Base-by-base conservation (phyloP, 169 alveolate species). In the Eimeria tenella region DNA sequence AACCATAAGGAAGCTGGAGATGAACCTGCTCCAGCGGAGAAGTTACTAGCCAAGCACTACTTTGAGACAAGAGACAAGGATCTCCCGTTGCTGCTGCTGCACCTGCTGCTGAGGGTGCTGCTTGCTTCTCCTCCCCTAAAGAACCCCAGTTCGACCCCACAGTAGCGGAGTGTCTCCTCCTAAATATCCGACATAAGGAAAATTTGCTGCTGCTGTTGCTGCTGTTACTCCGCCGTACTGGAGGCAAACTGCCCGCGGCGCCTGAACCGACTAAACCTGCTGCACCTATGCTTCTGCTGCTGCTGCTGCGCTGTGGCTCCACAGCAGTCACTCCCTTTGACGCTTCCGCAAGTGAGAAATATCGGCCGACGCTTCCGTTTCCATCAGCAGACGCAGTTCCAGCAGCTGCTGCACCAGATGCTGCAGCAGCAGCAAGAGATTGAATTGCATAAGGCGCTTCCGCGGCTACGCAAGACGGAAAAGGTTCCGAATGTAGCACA, bases 51-150 rank as follows among this genome's bases (percentile, higher is more conserved):
- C 82, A 71, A 8, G 50, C 15, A 42, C 82, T 71, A 13, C 82
- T 71, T 13, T 21, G 82, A 21, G 82, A 71, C 53, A 42, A 71
- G 55, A 21, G 82, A 6, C 82, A 21, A 71, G 11, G 17, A 13
- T 71, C 82, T 25, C 53, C 82, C 42, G 82, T n/a, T 8, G 82
- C 82, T 71, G 56, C 82, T n/a, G 82, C 82, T 8, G 53, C 82
- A 8, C 82, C 42, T 58, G 21, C 68, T 0, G 68, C 68, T 17
- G 68, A 10, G 19, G 68, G 0, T 17, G 68, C 68, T 58, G 19
- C 21, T 58, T 58, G 68, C 68, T 0, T 17, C 11, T 58, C 19
- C 68, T 58, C 68, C 53, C 55, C 56, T 8, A 23, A 7, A 71
- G 82, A 71, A 71, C 53, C 82, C 55, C 82, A 25, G 52, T 25